phyloP scores from a whole-genome alignment of 371 early-diverging fungal species.

The Syncephalis plumigaleata region DNA sequence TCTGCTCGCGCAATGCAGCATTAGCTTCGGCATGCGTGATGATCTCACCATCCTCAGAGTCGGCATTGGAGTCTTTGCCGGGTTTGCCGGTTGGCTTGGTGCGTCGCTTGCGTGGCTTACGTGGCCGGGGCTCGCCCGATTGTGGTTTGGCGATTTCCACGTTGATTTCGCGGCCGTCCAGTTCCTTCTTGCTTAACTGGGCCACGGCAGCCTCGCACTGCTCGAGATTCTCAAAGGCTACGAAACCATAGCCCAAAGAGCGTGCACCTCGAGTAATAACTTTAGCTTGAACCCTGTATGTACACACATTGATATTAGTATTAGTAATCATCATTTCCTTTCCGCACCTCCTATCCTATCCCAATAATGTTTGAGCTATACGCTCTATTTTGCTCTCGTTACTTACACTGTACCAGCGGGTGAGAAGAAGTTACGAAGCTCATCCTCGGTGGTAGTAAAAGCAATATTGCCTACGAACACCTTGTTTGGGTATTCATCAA shows the following conservation, averaged over 20 bases:
- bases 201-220: constrained; percentile 57
- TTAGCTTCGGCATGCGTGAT: too few relatives aligned
- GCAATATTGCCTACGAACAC: constrained; percentile 92
- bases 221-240: constrained; percentile 54
- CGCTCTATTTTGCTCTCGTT: not conserved
- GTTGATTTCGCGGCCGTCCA: constrained; percentile 69
- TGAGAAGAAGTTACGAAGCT: constrained; percentile 56
- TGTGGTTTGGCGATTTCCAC: constrained; percentile 73
- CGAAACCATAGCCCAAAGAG: constrained; percentile 85
- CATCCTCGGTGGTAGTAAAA: constrained; percentile 60
- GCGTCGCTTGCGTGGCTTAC: constrained; percentile 11
- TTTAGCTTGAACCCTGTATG: constrained; percentile 35
- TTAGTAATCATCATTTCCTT: too few relatives aligned
- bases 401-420: constrained; percentile 60
- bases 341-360: too few relatives aligned
- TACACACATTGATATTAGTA: too few relatives aligned
- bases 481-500: constrained; percentile 40
- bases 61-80: constrained; percentile 1
- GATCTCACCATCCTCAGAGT: not conserved
- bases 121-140: constrained; percentile 4
- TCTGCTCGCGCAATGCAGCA: too few relatives aligned
- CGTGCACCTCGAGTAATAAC: constrained; percentile 58
- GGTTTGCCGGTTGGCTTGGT: constrained; percentile 9
- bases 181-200: constrained; percentile 42
- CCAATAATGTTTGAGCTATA: too few relatives aligned